These are phyloP conservation scores for Colletotrichum chlorophyti DNA, from an alignment of 2,329 filamentous ascomycete species.

Conservation along the genomic window DNA sequence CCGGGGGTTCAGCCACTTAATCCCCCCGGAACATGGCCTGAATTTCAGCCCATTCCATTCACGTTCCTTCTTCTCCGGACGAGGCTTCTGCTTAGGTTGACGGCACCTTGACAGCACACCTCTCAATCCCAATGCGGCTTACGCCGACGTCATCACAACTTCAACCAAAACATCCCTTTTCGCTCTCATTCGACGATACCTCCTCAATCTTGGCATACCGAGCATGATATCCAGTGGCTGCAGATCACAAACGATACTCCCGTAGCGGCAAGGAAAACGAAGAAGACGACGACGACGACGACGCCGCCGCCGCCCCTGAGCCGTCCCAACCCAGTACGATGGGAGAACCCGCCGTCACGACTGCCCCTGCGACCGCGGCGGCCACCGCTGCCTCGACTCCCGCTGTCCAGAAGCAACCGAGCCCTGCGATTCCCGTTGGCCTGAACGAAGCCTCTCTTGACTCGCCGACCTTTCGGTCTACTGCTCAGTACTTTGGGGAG, in stretches of 20 bases:
- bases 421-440: conserved; percentile 72
- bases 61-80: conserved; percentile 8
- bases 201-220: neutral
- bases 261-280: conserved; percentile 1
- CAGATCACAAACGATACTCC: conserved; percentile 4
- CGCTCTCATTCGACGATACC: neutral
- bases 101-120: conserved; percentile 26
- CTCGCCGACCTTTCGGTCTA: conserved; percentile 92
- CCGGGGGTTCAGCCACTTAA: neutral
- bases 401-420: conserved; percentile 33
- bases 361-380: conserved; percentile 14
- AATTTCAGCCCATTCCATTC: neutral
- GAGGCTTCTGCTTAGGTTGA: no score
- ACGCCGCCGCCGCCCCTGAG: neutral
- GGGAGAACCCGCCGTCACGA: conserved; percentile 22
- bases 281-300: neutral
- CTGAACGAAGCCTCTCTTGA: conserved; percentile 96
- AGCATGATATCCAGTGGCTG: conserved; percentile 23
- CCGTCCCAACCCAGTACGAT: conserved; percentile 7
- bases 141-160: conserved; percentile 26
- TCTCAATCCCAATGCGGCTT: conserved; percentile 18
- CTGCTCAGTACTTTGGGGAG: conserved; percentile 84
- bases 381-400: conserved; percentile 20
- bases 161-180: neutral
- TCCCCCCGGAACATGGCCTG: neutral